Evolutionary conservation across 371 early-diverging fungal genomes (phyloP), one percentile per base, ranked within the genome.

Genomic region (Syncephalastrum racemosum): DNA sequence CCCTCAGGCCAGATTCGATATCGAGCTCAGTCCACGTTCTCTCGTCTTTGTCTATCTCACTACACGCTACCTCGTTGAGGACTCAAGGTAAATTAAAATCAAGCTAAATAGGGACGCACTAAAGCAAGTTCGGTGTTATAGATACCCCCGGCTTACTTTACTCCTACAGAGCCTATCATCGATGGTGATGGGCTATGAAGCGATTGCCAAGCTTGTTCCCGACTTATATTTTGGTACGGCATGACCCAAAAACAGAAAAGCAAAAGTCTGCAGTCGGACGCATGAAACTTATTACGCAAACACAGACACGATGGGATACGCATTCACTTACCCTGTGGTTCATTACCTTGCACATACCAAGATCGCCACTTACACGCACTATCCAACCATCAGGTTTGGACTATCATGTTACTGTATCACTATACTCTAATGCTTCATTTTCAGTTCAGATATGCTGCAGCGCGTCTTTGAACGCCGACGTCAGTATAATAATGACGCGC

Each of bases 271-370:
- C 27, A 27, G 27, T 6, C 27, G 27, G 7, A 27, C 7, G 27
- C 27, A 27, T 27, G 27, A 27, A 27, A 27, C 27, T 27, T 27
- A 27, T 27, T 27, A 27, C 27, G 27, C 27, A 27, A 27, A 18
- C 18, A 16, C 64, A 90, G 96, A 98, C 60, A 93, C 97, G 0
- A 87, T 95, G 77, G 99, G 99, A 20, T 95, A 90, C 64, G 96
- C 96, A 10, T 97, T 97, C 59, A 90, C 90, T 1, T 95, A 92
- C 64, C 97, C 97, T 4, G 40, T 94, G 2, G 89, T 89, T 0
- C 80, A 81, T 59, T 58, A 77, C 27, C 55, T 93, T n/a, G 77
- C 81, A 15, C 71, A 80, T 0, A 71, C 76, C 61, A 82, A 71
- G 44, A 85, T 97, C 12, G 86, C 87, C 2, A 83, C 96, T 1